phyloP scores from a whole-genome alignment of 1,139 yeast species.

The Taphrina confusa region DNA sequence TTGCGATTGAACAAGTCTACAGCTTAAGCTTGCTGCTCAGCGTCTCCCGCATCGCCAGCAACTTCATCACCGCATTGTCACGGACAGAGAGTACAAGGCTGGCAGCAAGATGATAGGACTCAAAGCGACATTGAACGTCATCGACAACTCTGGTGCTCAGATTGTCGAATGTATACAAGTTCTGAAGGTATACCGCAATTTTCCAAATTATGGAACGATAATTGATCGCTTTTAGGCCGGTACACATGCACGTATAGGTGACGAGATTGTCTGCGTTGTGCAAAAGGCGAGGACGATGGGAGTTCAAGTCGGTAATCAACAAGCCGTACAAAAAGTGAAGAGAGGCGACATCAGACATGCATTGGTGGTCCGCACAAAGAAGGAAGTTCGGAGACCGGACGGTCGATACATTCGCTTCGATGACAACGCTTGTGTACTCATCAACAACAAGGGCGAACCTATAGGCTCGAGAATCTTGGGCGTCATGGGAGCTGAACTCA shows the following conservation, averaged over 20 bases:
- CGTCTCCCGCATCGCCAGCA: no score
- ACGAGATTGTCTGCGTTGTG: conserved; percentile 89
- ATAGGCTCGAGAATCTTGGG: conserved; percentile 79
- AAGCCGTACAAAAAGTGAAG: conserved; percentile 71
- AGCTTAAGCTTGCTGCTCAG: no score
- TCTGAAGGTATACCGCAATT: conserved; percentile 57
- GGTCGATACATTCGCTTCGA: conserved; percentile 87
- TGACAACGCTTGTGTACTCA: conserved; percentile 94
- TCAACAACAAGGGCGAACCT: conserved; percentile 86
- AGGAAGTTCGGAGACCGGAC: conserved; percentile 79
- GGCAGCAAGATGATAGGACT: conserved; percentile 41
- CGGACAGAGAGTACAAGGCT: background rate
- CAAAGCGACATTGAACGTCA: conserved; percentile 41
- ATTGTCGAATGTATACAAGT: conserved; percentile 95
- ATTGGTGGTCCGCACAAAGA: conserved; percentile 88
- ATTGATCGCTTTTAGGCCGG: conserved; percentile 64
- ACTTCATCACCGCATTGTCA: background rate
- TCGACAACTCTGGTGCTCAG: conserved; percentile 66
- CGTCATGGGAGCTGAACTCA: conserved; percentile 88
- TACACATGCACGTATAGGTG: conserved; percentile 56
- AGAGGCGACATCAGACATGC: conserved; percentile 97
- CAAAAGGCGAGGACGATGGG: conserved; percentile 79
- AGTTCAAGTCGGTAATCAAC: conserved; percentile 48
- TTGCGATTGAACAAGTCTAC: no score
- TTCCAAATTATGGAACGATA: no score